Conservation (phyloP, 495 filamentous ascomycete genomes). For the Podospora conica region DNA sequence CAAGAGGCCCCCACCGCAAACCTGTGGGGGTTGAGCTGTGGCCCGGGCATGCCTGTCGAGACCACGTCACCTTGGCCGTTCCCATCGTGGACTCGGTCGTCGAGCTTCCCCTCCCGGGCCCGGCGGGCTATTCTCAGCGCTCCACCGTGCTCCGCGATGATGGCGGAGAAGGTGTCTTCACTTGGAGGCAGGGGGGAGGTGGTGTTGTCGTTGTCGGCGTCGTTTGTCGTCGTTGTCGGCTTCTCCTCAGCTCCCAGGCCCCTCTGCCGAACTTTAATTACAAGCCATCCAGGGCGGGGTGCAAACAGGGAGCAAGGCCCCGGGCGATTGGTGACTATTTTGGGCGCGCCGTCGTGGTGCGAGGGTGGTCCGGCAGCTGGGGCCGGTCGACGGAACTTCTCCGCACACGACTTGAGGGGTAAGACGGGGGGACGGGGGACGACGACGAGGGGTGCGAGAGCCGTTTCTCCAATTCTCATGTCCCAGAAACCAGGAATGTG, state of each 20-base stretch:
- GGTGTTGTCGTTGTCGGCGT: background rate
- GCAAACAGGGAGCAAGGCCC: background rate
- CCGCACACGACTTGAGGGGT: constrained; percentile 1
- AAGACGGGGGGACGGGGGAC: background rate
- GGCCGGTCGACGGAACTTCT: constrained; percentile 9
- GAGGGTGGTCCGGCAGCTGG: constrained; percentile 5
- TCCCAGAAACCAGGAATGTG: constrained; percentile 4
- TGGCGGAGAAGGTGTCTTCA: background rate
- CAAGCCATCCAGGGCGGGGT: constrained; percentile 6
- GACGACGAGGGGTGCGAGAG: background rate
- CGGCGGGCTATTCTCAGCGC: background rate
- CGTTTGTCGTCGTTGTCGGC: background rate
- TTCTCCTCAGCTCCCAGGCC: background rate
- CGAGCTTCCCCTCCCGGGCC: background rate
- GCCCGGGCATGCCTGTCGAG: background rate
- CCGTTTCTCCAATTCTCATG: background rate
- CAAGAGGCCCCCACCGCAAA: background rate
- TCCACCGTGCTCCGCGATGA: background rate
- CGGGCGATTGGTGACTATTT: constrained; percentile 11
- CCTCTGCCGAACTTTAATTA: constrained; percentile 9
- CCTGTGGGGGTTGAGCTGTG: background rate
- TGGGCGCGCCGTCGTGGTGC: constrained; percentile 5
- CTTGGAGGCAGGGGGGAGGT: background rate
- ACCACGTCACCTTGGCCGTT: background rate
- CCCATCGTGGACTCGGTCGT: background rate